A percentile compares a stretch with the other conserved stretches of the same genome.
Evolutionary conservation across 345 rosid genomes (phyloP).

Genomic region (Camelina laxa): DNA sequence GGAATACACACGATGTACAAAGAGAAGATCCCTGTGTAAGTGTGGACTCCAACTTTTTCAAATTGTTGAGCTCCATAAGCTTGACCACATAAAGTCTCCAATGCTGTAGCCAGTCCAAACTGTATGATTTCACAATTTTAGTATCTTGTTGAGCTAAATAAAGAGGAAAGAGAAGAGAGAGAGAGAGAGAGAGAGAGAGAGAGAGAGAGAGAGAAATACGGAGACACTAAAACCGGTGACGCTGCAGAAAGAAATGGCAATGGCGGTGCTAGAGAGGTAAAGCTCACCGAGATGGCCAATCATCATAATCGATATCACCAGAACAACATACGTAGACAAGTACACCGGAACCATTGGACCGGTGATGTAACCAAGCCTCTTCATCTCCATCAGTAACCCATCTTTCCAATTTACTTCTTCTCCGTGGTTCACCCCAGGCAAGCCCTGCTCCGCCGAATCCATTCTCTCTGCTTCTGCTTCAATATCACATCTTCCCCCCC

Average conservation of each 20-base stretch:
- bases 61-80: constrained; percentile 75
- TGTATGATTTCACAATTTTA: constrained; percentile 29
- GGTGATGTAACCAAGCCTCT: constrained; percentile 57
- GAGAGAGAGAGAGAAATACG: constrained; percentile 45
- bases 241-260: constrained; percentile 63
- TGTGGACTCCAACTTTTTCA: constrained; percentile 58
- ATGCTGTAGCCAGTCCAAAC: constrained; percentile 69
- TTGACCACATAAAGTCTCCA: constrained; percentile 87
- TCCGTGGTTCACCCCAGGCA: constrained; percentile 2
- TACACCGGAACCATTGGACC: constrained; percentile 66
- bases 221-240: constrained; percentile 80
- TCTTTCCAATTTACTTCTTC: constrained; percentile 26
- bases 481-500: too few species aligned
- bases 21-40: constrained; percentile 59
- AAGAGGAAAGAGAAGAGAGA: too few species aligned
- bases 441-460: constrained; percentile 48
- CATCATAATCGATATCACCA: constrained; percentile 71
- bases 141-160: too few species aligned
- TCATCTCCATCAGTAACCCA: constrained; percentile 49
- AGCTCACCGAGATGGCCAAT: constrained; percentile 85
- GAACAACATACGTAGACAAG: constrained; percentile 57
- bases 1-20: constrained; percentile 56
- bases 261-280: constrained; percentile 73
- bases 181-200: not conserved
- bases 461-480: too few species aligned